A percentile compares a stretch with the other conserved stretches of the same genome.
Conservation (phyloP, 2,329 filamentous ascomycete genomes). For the Xylariaceae sp. region DNA sequence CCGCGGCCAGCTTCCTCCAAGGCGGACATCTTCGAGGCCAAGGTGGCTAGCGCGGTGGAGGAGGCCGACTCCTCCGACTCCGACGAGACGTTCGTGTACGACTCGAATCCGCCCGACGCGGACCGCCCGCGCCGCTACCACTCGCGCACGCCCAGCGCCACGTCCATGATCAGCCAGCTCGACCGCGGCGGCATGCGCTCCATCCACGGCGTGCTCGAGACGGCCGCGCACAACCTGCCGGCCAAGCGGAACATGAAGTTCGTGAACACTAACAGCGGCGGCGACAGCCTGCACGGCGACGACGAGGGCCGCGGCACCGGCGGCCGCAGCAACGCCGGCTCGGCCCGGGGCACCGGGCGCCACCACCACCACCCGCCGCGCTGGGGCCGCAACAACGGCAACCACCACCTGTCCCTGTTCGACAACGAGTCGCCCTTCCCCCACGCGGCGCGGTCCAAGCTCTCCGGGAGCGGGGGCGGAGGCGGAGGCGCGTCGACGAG, state of each 20-base stretch:
- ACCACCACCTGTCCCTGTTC: conserved; percentile 64
- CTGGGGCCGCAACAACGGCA: conserved; percentile 61
- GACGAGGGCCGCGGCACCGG: conserved; percentile 58
- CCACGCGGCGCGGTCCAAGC: conserved; percentile 56
- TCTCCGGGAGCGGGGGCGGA: too few species aligned
- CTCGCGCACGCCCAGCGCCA: conserved; percentile 89
- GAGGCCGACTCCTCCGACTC: conserved; percentile 95
- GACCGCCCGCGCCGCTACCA: conserved; percentile 71
- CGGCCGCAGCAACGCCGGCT: conserved; percentile 53
- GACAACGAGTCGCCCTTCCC: conserved; percentile 74
- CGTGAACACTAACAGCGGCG: conserved; percentile 62
- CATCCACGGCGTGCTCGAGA: conserved; percentile 62
- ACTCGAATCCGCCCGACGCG: conserved; percentile 80
- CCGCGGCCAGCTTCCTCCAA: conserved; percentile 70
- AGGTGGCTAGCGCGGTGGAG: conserved; percentile 91
- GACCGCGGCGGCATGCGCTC: conserved; percentile 54
- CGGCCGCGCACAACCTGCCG: conserved; percentile 40
- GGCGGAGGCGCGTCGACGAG: conserved; percentile 47
- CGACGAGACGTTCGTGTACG: conserved; percentile 97
- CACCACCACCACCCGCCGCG: conserved; percentile 71
- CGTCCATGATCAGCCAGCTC: conserved; percentile 68
- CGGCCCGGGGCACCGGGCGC: conserved; percentile 57
- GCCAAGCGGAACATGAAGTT: conserved; percentile 97
- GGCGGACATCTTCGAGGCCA: conserved; percentile 96
- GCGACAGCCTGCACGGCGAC: conserved; percentile 50